phyloP scores from a whole-genome alignment of 805 yeast genomes.

The Blastobotrys muscicola region DNA sequence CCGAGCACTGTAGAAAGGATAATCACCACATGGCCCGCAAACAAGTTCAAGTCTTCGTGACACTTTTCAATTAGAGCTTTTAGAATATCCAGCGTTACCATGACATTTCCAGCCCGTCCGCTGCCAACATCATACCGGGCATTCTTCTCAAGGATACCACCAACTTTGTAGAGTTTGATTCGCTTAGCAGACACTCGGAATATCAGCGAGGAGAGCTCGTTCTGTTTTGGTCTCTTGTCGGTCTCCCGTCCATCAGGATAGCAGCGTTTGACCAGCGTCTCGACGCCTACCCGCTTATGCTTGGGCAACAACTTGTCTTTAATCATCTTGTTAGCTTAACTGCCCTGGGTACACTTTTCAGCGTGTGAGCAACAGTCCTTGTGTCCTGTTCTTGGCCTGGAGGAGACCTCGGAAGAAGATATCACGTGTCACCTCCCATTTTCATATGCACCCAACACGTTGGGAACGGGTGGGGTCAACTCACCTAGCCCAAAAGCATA shows the following conservation, averaged over 20 bases:
- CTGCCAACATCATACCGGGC: conserved; percentile 51
- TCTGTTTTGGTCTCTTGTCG: conserved; percentile 87
- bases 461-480: too few relatives aligned
- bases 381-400: too few relatives aligned
- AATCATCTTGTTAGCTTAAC: neutral
- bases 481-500: too few relatives aligned
- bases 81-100: conserved; percentile 68
- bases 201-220: conserved; percentile 78
- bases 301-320: conserved; percentile 40
- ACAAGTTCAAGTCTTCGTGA: conserved; percentile 72
- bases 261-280: conserved; percentile 66
- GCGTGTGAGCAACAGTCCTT: too few relatives aligned
- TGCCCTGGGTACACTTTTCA: too few relatives aligned
- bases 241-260: conserved; percentile 81
- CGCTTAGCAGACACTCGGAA: conserved; percentile 88
- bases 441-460: too few relatives aligned
- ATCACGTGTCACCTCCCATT: too few relatives aligned
- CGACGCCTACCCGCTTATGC: conserved; percentile 51
- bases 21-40: conserved; percentile 58
- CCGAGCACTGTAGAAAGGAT: conserved; percentile 45
- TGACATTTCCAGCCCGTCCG: conserved; percentile 65
- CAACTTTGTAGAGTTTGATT: conserved; percentile 81
- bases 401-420: too few relatives aligned
- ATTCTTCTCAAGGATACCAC: conserved; percentile 53
- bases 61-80: conserved; percentile 65